A percentile compares a stretch with the other conserved stretches of the same genome.
These are phyloP conservation scores for Colletotrichum lentis DNA, from an alignment of 2,329 filamentous ascomycete genomes.

Conservation along the genomic window DNA sequence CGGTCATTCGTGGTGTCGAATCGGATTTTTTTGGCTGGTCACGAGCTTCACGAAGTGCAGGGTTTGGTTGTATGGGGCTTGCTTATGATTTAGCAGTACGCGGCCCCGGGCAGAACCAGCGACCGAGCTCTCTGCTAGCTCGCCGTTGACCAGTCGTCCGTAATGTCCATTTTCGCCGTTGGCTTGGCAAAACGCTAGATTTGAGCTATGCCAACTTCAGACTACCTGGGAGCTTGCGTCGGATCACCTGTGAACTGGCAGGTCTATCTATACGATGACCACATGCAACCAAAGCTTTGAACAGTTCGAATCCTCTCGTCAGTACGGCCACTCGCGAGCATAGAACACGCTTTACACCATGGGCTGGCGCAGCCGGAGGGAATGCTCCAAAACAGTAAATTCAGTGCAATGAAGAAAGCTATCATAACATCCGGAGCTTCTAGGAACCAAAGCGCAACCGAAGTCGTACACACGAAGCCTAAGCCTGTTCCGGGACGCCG, in stretches of 20 bases:
- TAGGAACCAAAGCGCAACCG: slow-evolving; percentile 36
- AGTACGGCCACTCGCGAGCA: background rate
- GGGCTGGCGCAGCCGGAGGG: background rate
- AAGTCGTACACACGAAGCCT: slow-evolving; percentile 33
- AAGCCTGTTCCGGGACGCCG: slow-evolving; percentile 37
- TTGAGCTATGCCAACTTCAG: slow-evolving; percentile 1
- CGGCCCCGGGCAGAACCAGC: background rate
- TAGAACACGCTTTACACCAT: background rate
- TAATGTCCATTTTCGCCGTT: background rate
- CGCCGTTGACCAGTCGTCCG: background rate
- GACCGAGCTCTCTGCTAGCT: background rate
- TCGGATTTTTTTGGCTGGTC: background rate
- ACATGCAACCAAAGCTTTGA: background rate
- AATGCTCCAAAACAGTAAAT: slow-evolving; percentile 30
- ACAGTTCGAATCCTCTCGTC: background rate
- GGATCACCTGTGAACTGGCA: background rate
- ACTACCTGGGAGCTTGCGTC: background rate
- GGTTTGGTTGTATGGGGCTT: slow-evolving; percentile 1
- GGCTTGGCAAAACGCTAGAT: background rate
- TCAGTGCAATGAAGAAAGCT: slow-evolving; percentile 32
- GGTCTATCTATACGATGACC: background rate
- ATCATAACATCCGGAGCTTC: slow-evolving; percentile 35
- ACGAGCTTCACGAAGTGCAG: slow-evolving; percentile 7
- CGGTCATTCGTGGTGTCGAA: background rate
- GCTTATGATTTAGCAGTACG: background rate